These are phyloP conservation scores for Coccinonectria pachysandricola DNA, from an alignment of 2,329 filamentous ascomycete genomes.

Conservation along the genomic window DNA sequence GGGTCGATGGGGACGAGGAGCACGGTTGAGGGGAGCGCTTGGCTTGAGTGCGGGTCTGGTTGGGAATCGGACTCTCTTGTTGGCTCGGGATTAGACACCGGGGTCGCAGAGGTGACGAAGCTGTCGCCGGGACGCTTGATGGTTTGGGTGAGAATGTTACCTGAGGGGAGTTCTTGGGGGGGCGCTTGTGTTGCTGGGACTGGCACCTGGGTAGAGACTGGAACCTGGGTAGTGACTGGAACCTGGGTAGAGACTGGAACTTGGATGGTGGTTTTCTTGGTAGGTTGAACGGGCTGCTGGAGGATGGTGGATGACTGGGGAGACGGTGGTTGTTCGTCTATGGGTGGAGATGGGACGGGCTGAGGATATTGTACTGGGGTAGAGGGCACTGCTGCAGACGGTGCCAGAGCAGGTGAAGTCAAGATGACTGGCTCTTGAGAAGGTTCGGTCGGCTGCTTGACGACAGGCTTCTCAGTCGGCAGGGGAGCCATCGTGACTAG, in stretches of 20 bases:
- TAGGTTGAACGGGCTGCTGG: conserved; percentile 1
- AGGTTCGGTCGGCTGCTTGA: conserved; percentile 4
- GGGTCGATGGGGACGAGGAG: conserved; percentile 19
- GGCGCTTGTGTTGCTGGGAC: too few relatives aligned
- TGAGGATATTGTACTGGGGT: background rate
- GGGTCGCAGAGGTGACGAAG: conserved; percentile 3
- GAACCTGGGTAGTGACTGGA: conserved; percentile 5
- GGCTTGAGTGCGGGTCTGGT: too few relatives aligned
- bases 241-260: conserved; percentile 5
- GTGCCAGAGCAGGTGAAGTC: conserved; percentile 1
- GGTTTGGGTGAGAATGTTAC: conserved; percentile 18
- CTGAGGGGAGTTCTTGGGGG: conserved; percentile 5
- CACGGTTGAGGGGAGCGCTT: conserved; percentile 6
- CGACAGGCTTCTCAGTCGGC: conserved; percentile 6
- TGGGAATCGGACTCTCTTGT: too few relatives aligned
- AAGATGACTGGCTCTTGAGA: conserved; percentile 4
- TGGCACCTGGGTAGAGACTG: conserved; percentile 6
- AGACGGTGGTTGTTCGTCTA: too few relatives aligned
- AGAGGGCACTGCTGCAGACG: background rate
- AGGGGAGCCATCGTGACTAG: conserved; percentile 17
- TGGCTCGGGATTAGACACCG: background rate
- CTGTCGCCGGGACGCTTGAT: conserved; percentile 15
- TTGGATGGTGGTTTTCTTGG: conserved; percentile 1
- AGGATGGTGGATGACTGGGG: background rate
- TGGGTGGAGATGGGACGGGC: background rate